Evolutionary conservation across 2,329 filamentous ascomycete species (phyloP).

Genomic region (Macrophomina tecta): DNA sequence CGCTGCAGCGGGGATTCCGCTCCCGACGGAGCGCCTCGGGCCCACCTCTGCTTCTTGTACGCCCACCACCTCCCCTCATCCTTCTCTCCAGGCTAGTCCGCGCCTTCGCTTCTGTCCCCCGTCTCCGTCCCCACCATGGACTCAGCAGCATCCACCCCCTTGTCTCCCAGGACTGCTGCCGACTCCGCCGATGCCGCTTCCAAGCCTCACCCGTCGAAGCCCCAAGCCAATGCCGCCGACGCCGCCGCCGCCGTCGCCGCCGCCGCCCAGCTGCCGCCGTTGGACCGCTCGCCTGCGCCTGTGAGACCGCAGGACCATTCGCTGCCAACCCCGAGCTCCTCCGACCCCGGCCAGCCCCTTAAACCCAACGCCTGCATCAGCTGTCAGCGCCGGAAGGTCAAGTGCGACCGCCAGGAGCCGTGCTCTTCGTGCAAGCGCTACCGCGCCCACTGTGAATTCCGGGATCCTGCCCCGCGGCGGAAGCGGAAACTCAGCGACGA

Average conservation of each 20-base stretch:
- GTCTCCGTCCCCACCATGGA: neutral
- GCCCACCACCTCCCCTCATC: neutral
- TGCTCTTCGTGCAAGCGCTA: slow-evolving; percentile 41
- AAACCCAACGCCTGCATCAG: slow-evolving; percentile 44
- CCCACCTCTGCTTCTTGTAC: slow-evolving; percentile 8
- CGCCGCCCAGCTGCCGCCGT: neutral
- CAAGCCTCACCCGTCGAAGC: neutral
- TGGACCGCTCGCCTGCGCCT: neutral
- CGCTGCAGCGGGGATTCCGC: neutral
- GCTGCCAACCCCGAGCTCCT: slow-evolving; percentile 3
- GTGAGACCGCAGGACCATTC: neutral
- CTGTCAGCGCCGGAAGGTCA: slow-evolving; percentile 44
- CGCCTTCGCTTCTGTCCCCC: neutral
- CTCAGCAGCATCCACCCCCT: neutral
- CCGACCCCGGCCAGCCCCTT: slow-evolving; percentile 26
- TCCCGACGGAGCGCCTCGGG: slow-evolving; percentile 8
- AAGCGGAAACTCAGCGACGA: slow-evolving; percentile 36
- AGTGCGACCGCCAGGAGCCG: slow-evolving; percentile 41
- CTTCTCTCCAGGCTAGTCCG: neutral
- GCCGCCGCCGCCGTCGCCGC: neutral
- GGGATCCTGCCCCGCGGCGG: slow-evolving; percentile 41
- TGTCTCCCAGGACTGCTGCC: neutral
- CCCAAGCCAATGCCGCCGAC: neutral
- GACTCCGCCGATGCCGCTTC: neutral
- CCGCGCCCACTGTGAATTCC: slow-evolving; percentile 41